A percentile compares a stretch with the other conserved stretches of the same genome.
phyloP scores from a whole-genome alignment of 352 stramenopile species.

The Discostella stelligera region DNA sequence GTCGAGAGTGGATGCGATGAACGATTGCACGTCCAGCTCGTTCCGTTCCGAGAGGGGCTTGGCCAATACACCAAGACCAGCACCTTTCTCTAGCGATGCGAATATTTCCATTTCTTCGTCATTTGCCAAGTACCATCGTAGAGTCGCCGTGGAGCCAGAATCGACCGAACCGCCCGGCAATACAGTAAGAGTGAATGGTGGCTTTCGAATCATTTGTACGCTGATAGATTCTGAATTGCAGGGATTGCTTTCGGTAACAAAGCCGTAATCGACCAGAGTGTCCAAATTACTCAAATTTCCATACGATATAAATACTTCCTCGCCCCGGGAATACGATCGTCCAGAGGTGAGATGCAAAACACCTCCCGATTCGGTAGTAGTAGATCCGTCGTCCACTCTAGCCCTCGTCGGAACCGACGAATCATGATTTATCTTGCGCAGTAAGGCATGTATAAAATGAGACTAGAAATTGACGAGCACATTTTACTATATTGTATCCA shows the following conservation, averaged over 20 bases:
- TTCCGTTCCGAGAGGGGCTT: constrained; percentile 63
- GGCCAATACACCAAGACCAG: constrained; percentile 37
- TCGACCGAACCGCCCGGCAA: constrained; percentile 61
- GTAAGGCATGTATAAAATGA: not conserved
- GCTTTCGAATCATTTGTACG: constrained; percentile 56
- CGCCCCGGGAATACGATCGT: constrained; percentile 31
- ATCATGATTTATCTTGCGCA: constrained; percentile 66
- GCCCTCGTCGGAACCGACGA: constrained; percentile 50
- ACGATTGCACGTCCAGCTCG: constrained; percentile 65
- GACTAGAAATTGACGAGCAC: not conserved
- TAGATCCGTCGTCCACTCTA: constrained; percentile 37
- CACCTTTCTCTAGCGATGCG: constrained; percentile 30
- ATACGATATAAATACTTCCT: constrained; percentile 73
- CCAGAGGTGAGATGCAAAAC: constrained; percentile 30
- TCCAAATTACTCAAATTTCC: constrained; percentile 73
- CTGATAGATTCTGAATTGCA: constrained; percentile 64
- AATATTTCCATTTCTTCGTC: constrained; percentile 58
- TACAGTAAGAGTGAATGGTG: constrained; percentile 52
- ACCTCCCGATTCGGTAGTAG: constrained; percentile 17
- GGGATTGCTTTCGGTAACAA: constrained; percentile 64
- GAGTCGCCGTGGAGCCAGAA: constrained; percentile 40
- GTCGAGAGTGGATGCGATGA: constrained; percentile 66
- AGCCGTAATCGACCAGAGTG: constrained; percentile 74
- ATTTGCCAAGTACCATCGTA: constrained; percentile 57
- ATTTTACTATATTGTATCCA: not conserved